A percentile compares a stretch with the other conserved stretches of the same genome.
These are phyloP conservation scores for Elaeis oleifera DNA, from an alignment of 202 grass and related monocot species.

Conservation along the genomic window DNA sequence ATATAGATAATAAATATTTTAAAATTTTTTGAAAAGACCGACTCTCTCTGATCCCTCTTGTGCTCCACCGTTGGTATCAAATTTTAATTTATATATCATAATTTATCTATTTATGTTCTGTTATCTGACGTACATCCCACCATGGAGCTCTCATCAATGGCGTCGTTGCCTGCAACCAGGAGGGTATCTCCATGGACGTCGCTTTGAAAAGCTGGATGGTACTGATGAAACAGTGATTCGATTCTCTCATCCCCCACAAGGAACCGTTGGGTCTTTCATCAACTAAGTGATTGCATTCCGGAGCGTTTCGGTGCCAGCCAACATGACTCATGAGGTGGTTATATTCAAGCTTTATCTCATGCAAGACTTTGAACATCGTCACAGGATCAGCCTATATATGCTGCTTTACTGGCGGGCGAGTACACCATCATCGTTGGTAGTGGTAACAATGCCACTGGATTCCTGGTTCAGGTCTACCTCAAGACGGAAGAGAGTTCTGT, in stretches of 20 bases:
- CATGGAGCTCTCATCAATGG: too few species aligned
- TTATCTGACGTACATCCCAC: too few species aligned
- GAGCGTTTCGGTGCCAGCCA: not conserved
- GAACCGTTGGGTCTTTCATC: not conserved
- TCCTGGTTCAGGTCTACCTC: not conserved
- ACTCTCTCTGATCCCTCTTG: too few species aligned
- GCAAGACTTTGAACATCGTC: constrained; percentile 4
- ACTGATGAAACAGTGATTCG: not conserved
- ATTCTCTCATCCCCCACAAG: not conserved
- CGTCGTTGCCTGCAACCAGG: too few species aligned
- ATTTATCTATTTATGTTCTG: too few species aligned
- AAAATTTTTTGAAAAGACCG: too few species aligned
- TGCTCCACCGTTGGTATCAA: too few species aligned
- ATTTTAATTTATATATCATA: too few species aligned
- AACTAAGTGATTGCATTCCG: not conserved
- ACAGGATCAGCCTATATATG: not conserved
- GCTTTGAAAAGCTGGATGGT: not conserved
- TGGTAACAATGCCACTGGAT: not conserved
- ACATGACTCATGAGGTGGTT: not conserved
- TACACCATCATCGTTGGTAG: not conserved
- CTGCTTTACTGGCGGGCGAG: not conserved
- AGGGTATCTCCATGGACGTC: too few species aligned
- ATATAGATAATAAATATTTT: too few species aligned
- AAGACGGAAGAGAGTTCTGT: too few species aligned
- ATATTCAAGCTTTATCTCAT: not conserved